A percentile compares a stretch with the other conserved stretches of the same genome.
Evolutionary conservation across 176 grass and related monocot species (phyloP).

Genomic region (Chrysopogon serrulatus): DNA sequence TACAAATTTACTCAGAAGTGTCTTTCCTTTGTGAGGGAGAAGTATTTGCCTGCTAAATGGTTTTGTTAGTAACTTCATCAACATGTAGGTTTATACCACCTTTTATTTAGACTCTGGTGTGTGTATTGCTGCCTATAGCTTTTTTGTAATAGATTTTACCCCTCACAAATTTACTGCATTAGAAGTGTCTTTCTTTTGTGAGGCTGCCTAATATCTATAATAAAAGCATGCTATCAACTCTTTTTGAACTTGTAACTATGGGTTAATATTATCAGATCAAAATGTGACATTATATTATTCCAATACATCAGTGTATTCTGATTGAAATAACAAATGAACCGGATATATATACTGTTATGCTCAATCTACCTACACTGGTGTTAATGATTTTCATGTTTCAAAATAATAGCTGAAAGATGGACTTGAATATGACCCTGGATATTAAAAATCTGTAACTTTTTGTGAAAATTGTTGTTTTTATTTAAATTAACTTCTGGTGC

Average conservation of each 20-base stretch:
- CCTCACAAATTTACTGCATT: background rate
- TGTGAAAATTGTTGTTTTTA: background rate
- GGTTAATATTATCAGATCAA: background rate
- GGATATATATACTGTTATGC: background rate
- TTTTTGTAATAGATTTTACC: background rate
- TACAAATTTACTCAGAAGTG: background rate
- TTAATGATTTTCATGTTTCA: background rate
- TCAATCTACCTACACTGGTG: background rate
- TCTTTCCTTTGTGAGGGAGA: background rate
- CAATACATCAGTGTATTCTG: background rate
- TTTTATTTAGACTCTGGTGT: background rate
- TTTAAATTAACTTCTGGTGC: background rate
- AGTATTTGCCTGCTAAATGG: background rate
- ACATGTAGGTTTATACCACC: background rate
- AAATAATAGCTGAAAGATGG: background rate
- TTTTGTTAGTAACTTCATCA: background rate
- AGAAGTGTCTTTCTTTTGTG: background rate
- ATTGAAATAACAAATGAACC: background rate
- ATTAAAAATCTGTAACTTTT: background rate
- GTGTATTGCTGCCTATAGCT: background rate
- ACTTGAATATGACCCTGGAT: background rate
- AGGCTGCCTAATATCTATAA: background rate
- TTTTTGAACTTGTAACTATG: background rate
- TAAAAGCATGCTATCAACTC: background rate
- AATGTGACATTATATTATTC: background rate